Percentiles rank a stretch among this genome's conserved stretches.
Evolutionary conservation across 768 basidiomycete genomes (phyloP).

Genomic region (Mycena metata): DNA sequence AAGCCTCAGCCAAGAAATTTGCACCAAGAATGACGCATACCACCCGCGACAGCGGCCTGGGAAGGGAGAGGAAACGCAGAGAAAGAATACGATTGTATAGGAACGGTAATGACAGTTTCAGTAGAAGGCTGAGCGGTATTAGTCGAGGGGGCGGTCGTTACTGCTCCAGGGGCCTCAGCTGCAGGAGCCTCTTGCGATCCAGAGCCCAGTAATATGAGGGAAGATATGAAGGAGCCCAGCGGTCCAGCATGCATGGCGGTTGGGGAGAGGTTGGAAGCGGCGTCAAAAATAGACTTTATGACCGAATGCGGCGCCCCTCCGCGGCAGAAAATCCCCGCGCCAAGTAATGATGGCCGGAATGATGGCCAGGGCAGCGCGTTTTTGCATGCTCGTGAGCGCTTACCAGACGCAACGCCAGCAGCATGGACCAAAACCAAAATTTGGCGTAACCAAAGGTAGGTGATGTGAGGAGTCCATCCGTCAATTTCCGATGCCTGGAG

Average conservation of each 20-base stretch:
- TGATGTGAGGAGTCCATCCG: too few relatives aligned
- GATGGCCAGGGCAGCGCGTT: too few relatives aligned
- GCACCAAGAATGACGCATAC: too few relatives aligned
- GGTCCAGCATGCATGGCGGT: conserved; percentile 28
- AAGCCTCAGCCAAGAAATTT: too few relatives aligned
- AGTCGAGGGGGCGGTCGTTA: conserved; percentile 18
- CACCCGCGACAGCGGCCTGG: conserved; percentile 62
- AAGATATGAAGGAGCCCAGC: conserved; percentile 17
- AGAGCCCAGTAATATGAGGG: conserved; percentile 20
- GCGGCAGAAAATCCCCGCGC: neutral
- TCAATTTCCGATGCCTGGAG: too few relatives aligned
- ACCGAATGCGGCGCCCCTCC: neutral
- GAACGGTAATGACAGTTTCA: conserved; percentile 45
- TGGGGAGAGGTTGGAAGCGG: neutral
- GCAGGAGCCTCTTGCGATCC: conserved; percentile 33
- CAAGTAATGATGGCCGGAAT: neutral
- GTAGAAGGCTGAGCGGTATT: conserved; percentile 17
- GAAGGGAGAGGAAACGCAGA: conserved; percentile 74
- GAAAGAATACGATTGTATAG: conserved; percentile 62
- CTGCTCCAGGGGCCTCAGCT: conserved; percentile 27
- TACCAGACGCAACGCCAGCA: too few relatives aligned
- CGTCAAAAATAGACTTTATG: too few relatives aligned
- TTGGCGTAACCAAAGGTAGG: too few relatives aligned
- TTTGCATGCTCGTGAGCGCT: too few relatives aligned
- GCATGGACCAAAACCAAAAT: too few relatives aligned